Evolutionary conservation across 768 basidiomycete species (phyloP).

Genomic region (Leccinum boreale): DNA sequence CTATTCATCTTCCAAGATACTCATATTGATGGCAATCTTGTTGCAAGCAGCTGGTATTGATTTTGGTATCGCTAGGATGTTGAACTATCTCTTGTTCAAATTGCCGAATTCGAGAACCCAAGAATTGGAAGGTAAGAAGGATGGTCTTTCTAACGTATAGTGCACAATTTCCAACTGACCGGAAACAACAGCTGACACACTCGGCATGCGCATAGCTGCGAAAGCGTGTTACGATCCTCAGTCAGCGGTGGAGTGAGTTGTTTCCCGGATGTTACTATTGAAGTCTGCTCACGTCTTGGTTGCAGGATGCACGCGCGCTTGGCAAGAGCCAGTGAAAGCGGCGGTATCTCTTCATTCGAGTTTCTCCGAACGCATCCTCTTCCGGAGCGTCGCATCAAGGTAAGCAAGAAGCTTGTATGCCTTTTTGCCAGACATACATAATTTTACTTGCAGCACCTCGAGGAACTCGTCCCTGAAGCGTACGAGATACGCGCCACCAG

Average conservation of each 20-base stretch:
- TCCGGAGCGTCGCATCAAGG: slow-evolving; percentile 68
- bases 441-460: slow-evolving; percentile 39
- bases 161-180: slow-evolving; percentile 1
- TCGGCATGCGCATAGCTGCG: slow-evolving; percentile 78
- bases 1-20: slow-evolving; percentile 40
- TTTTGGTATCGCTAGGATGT: slow-evolving; percentile 44
- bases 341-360: slow-evolving; percentile 36
- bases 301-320: slow-evolving; percentile 71
- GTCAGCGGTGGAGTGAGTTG: slow-evolving; percentile 62
- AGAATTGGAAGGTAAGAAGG: slow-evolving; percentile 68
- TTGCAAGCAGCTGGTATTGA: slow-evolving; percentile 54
- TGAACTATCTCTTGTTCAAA: slow-evolving; percentile 53
- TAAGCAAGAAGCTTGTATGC: slow-evolving; percentile 28
- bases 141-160: background rate
- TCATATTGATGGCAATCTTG: slow-evolving; percentile 39
- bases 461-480: slow-evolving; percentile 55
- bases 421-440: background rate
- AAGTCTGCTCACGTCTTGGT: background rate
- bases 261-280: background rate
- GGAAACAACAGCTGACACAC: slow-evolving; percentile 63
- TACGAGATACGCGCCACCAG: slow-evolving; percentile 53
- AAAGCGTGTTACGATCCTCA: slow-evolving; percentile 85
- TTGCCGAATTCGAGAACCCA: slow-evolving; percentile 82
- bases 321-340: slow-evolving; percentile 47
- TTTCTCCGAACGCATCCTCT: slow-evolving; percentile 85